Percentiles rank a stretch among this genome's conserved stretches.
These are phyloP conservation scores for Lichtheimia corymbifera DNA, from an alignment of 371 early-diverging fungal species.

Conservation along the genomic window DNA sequence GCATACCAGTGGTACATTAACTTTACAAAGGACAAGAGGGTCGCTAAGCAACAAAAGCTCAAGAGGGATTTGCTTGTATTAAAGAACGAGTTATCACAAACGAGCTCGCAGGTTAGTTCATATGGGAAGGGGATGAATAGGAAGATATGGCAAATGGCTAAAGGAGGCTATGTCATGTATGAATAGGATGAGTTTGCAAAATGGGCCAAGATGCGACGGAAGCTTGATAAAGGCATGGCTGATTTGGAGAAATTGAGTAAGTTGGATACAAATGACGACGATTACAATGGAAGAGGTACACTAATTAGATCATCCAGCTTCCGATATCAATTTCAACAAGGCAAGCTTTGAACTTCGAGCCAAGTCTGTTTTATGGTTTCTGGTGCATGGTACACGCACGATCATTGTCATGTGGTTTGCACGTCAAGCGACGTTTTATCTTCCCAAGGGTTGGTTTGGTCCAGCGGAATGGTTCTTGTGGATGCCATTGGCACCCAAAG, in stretches of 20 bases:
- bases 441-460: slow-evolving; percentile 85
- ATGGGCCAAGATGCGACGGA: slow-evolving; percentile 92
- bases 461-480: slow-evolving; percentile 72
- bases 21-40: slow-evolving; percentile 41
- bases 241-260: slow-evolving; percentile 67
- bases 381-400: slow-evolving; percentile 73
- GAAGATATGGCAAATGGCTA: background rate
- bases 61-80: slow-evolving; percentile 59
- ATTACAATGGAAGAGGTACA: background rate
- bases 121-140: background rate
- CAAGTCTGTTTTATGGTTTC: slow-evolving; percentile 70
- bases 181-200: slow-evolving; percentile 88
- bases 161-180: background rate
- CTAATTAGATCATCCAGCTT: slow-evolving; percentile 34
- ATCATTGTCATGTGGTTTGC: slow-evolving; percentile 70
- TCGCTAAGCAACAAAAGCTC: slow-evolving; percentile 54
- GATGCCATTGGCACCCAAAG: slow-evolving; percentile 81
- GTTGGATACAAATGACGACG: slow-evolving; percentile 5
- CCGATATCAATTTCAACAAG: slow-evolving; percentile 64
- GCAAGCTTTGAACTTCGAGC: slow-evolving; percentile 80
- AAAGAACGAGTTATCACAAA: slow-evolving; percentile 61
- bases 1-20: slow-evolving; percentile 52
- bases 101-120: slow-evolving; percentile 64
- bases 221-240: slow-evolving; percentile 71
- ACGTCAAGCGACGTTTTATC: slow-evolving; percentile 75